Evolutionary conservation across 2,329 filamentous ascomycete genomes (phyloP), one percentile per base, ranked within the genome.

Genomic region (Cladosporium phlei): DNA sequence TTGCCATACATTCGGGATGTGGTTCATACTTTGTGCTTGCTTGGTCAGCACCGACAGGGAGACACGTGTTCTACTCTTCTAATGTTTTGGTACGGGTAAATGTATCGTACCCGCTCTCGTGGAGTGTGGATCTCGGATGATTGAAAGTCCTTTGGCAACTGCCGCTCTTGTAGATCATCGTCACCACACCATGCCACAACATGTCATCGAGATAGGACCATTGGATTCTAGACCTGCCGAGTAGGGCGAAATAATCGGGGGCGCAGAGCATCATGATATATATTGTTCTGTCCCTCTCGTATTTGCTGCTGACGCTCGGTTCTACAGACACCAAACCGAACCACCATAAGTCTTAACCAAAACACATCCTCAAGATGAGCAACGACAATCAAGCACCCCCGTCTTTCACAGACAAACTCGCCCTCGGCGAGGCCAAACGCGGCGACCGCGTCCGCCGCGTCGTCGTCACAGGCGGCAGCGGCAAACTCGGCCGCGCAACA

Each of bases 341-440:
- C 4, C 16, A 19, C 10, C 21, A 38, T 14, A 38, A n/a, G n/a
- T n/a, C n/a, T 17, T 16, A 16, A 3, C 9, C n/a, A 9, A 33
- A 19, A 33, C 16, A 20, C 11, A 4, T 38, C 12, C 11, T 24
- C 10, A 43, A 28, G 19, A 43, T 43, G 39, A 43, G 29, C 39
- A 34, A 27, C 14, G 20, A 33, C 19, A n/a, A n/a, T n/a, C 12
- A 33, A 33, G 29, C 28, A 38, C 19, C 24, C 28, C 33, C 50
- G 10, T 55, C 52, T n/a, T 56, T 56, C 33, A 56, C 54, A 14
- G 49, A 55, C 40, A 47, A 56, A 48, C 53, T 56, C 48, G 54
- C 49, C 9, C 43, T 56, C 4, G 54, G 54, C 48, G 54, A 56
- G 46, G 51, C 48, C 10, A 52, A 54, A 40, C 52, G 54, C 17